Evolutionary conservation across 208 protist species (phyloP), one percentile per base, ranked within the genome.

Genomic region (Kentomonas sorsogonicus): DNA sequence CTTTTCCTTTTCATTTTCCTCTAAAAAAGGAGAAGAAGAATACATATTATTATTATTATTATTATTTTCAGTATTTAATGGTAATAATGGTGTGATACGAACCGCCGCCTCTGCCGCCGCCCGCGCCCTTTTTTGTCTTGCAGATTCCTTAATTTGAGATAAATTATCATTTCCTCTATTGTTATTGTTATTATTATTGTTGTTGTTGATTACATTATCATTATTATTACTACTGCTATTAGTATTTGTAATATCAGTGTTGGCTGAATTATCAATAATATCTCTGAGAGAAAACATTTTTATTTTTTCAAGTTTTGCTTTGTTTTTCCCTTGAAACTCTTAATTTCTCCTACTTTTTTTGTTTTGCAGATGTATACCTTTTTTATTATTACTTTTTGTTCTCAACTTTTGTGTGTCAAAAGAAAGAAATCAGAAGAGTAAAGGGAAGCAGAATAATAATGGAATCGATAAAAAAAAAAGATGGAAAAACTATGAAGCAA

Each of bases 391-490:
- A n/a, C n/a, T n/a, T n/a, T n/a, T n/a, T n/a, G n/a, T n/a, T n/a
- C n/a, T n/a, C n/a, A n/a, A n/a, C n/a, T n/a, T n/a, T n/a, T n/a
- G 13, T 20, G 41, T 30, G n/a, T 43, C 50, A 43, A 10, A 39
- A 10, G 30, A 25, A 27, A 10, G n/a, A 11, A 41, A 10, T 30
- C 3, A 2, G 1, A 55, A 13, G n/a, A n/a, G 9, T 48, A 25
- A 43, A 40, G 31, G 16, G 18, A 39, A 31, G 23, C 2, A 27
- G 11, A n/a, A 30, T 1, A n/a, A 33, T n/a, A 18, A 45, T 30
- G 18, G 16, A 15, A 50, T 16, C 1, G 23, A 43, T 20, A 70
- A 41, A 50, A 39, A 46, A 30, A 70, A 44, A 60, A 50, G 64
- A 22, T 36, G 29, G 3, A 23, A 10, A 11, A 3, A 31, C 31